Conservation (phyloP, 2,329 filamentous ascomycete species). For the Pseudogymnoascus pannorum region DNA sequence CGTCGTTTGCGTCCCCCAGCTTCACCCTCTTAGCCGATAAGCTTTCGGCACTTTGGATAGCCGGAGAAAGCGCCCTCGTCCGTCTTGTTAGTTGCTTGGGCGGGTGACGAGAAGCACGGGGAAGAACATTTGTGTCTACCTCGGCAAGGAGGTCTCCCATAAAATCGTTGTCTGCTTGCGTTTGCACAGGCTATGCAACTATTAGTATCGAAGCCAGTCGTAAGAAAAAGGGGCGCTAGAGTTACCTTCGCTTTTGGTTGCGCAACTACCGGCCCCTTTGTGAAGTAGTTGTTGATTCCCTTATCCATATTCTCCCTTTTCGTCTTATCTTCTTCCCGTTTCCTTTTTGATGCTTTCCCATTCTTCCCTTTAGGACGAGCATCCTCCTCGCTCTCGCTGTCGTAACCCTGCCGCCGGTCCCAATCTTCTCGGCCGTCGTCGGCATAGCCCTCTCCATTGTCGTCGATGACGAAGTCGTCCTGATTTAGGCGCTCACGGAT, state of each 20-base stretch:
- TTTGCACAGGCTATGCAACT: conserved; percentile 56
- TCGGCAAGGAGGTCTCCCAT: conserved; percentile 77
- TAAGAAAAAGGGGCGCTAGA: background rate
- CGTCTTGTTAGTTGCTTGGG: conserved; percentile 65
- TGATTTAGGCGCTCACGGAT: conserved; percentile 81
- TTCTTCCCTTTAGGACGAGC: conserved; percentile 41
- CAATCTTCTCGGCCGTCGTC: conserved; percentile 95
- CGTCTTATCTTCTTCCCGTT: conserved; percentile 78
- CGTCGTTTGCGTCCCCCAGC: conserved; percentile 42
- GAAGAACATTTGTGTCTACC: conserved; percentile 66
- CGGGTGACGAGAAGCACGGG: conserved; percentile 51
- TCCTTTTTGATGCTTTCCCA: conserved; percentile 67
- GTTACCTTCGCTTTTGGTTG: conserved; percentile 74
- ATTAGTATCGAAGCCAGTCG: conserved; percentile 23
- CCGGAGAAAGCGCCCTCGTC: conserved; percentile 75
- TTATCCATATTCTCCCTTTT: conserved; percentile 82
- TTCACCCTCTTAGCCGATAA: conserved; percentile 51
- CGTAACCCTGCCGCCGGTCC: conserved; percentile 60
- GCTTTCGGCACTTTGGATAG: conserved; percentile 43
- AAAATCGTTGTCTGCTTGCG: conserved; percentile 83
- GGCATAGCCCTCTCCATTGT: conserved; percentile 94
- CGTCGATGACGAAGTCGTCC: conserved; percentile 97
- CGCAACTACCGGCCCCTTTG: conserved; percentile 57
- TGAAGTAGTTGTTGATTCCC: conserved; percentile 93
- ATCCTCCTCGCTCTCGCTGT: conserved; percentile 71